phyloP scores from a whole-genome alignment of 108 stramenopile genomes.

The Epipyxis sp. region DNA sequence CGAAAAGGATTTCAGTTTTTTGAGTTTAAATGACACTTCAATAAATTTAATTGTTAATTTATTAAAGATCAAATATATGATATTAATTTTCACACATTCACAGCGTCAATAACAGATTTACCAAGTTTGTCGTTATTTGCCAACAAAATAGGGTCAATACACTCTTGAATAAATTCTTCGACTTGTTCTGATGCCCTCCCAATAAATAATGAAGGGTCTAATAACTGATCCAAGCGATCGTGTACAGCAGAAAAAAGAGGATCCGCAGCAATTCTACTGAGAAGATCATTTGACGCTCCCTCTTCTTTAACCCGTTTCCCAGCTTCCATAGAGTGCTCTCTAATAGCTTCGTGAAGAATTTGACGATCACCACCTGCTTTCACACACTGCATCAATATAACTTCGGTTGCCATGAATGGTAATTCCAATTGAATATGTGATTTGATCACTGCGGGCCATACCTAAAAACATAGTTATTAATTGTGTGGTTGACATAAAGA shows the following conservation, averaged over 20 bases:
- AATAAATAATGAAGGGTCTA: conserved; percentile 88
- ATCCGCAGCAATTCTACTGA: conserved; percentile 87
- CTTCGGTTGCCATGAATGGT: conserved; percentile 98
- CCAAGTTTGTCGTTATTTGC: conserved; percentile 67
- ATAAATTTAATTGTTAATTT: too few relatives aligned
- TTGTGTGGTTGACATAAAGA: conserved; percentile 4
- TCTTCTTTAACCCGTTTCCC: conserved; percentile 93
- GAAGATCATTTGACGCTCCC: conserved; percentile 92
- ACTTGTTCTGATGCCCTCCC: conserved; percentile 92
- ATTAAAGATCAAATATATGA: background rate
- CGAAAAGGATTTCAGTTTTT: conserved; percentile 16
- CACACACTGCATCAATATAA: conserved; percentile 97
- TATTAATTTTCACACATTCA: conserved; percentile 72
- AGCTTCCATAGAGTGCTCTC: conserved; percentile 96
- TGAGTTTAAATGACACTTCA: too few relatives aligned
- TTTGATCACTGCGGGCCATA: conserved; percentile 92
- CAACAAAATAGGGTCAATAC: conserved; percentile 77
- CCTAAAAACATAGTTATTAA: conserved; percentile 40
- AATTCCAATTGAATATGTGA: conserved; percentile 92
- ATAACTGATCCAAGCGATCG: conserved; percentile 72
- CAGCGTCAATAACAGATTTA: conserved; percentile 73
- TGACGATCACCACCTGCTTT: conserved; percentile 97
- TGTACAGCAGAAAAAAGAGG: conserved; percentile 80
- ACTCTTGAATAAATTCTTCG: conserved; percentile 84
- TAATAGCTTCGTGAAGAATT: conserved; percentile 92